Evolutionary conservation across 2,329 filamentous ascomycete genomes (phyloP).

Genomic region (Fusarium veterinarium): DNA sequence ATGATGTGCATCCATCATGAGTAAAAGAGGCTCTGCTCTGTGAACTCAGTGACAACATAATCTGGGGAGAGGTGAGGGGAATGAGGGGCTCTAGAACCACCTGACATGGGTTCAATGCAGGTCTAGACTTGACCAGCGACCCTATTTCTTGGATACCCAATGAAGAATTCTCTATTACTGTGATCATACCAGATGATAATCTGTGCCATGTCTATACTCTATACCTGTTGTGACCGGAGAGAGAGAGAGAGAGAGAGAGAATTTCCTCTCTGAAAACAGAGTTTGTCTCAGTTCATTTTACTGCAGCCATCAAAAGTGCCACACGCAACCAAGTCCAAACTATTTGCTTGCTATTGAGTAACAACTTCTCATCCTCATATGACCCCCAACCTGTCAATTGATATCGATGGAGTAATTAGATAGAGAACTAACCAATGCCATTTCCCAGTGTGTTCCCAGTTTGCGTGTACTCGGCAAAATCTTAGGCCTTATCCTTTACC

Average conservation of each 20-base stretch:
- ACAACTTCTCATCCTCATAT: slow-evolving; percentile 3
- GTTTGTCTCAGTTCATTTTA: background rate
- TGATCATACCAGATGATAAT: background rate
- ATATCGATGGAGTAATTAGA: slow-evolving; percentile 12
- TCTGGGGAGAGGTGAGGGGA: slow-evolving; percentile 29
- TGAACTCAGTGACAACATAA: slow-evolving; percentile 24
- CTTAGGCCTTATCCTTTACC: background rate
- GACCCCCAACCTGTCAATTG: slow-evolving; percentile 14
- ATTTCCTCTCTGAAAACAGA: background rate
- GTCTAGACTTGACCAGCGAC: slow-evolving; percentile 6
- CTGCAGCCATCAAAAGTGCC: background rate
- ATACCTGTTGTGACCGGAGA: background rate
- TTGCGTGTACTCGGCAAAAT: background rate
- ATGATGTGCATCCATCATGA: slow-evolving; percentile 29
- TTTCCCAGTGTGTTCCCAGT: background rate
- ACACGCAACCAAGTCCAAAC: background rate
- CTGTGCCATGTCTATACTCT: background rate
- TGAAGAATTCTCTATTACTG: slow-evolving; percentile 33
- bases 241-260: background rate
- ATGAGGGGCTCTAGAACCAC: slow-evolving; percentile 8
- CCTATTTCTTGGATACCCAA: slow-evolving; percentile 26
- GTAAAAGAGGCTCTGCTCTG: slow-evolving; percentile 36
- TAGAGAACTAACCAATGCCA: slow-evolving; percentile 1
- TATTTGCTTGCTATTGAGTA: slow-evolving; percentile 13
- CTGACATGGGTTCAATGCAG: slow-evolving; percentile 34